Evolutionary conservation across 2,329 filamentous ascomycete genomes (phyloP).

Genomic region (Fusarium sp.): DNA sequence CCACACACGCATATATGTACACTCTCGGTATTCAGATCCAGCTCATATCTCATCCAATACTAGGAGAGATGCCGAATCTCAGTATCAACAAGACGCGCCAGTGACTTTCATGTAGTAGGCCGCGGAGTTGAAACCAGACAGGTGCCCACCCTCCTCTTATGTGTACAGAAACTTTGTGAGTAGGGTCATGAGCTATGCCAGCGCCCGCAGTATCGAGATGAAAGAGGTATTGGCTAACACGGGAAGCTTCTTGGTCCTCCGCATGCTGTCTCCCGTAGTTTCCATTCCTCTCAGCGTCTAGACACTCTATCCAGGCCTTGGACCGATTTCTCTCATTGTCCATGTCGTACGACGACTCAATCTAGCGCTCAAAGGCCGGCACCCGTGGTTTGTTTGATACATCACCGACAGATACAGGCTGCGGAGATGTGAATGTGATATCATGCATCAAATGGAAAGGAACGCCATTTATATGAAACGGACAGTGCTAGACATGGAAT

Average conservation of each 20-base stretch:
- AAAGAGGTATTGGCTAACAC: constrained; percentile 13
- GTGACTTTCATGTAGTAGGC: constrained; percentile 3
- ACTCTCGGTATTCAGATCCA: background rate
- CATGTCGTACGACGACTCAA: constrained; percentile 26
- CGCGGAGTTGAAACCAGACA: constrained; percentile 1
- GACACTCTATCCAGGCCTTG: constrained; percentile 5
- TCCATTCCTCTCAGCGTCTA: constrained; percentile 22
- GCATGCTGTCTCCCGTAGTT: constrained; percentile 24
- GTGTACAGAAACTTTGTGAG: constrained; percentile 8
- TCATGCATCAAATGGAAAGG: background rate
- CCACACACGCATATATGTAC: background rate
- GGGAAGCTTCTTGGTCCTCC: constrained; percentile 11
- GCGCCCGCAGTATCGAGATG: constrained; percentile 28
- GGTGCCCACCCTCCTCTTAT: background rate
- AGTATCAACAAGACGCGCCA: background rate
- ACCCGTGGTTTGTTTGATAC: constrained; percentile 10
- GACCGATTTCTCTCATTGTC: background rate
- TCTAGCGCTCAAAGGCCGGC: constrained; percentile 18
- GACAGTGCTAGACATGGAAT: background rate
- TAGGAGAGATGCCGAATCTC: background rate
- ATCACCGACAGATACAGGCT: constrained; percentile 12
- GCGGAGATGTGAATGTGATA: background rate
- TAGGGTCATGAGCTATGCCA: constrained; percentile 10
- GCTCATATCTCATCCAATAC: background rate
- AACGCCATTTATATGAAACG: constrained; percentile 10